Conservation (phyloP, 805 yeast species). For the Starmerella khaoyaiensis region DNA sequence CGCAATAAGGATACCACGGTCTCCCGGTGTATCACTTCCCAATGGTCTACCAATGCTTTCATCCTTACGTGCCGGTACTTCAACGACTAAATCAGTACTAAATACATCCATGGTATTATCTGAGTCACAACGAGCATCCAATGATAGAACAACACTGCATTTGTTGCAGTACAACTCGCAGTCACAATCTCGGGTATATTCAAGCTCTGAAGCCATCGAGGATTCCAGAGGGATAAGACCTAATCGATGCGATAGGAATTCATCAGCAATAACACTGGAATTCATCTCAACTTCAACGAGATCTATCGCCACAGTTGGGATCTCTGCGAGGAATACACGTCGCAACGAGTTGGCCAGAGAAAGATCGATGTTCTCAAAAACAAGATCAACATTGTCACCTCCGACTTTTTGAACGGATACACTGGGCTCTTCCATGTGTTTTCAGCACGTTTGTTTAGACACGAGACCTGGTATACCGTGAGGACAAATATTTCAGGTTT, state of each 20-base stretch:
- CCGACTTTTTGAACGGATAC: conserved; percentile 81
- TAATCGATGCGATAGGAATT: conserved; percentile 83
- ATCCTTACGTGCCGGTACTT: conserved; percentile 30
- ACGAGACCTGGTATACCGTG: no score
- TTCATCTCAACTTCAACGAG: conserved; percentile 86
- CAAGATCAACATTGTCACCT: conserved; percentile 79
- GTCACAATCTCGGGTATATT: conserved; percentile 89
- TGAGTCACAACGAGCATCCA: conserved; percentile 79
- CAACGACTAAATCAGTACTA: conserved; percentile 59
- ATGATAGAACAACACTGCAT: conserved; percentile 77
- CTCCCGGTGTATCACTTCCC: conserved; percentile 49
- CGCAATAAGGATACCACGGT: conserved; percentile 70
- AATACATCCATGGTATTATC: conserved; percentile 84
- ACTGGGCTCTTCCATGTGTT: conserved; percentile 39
- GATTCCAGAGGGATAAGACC: conserved; percentile 86
- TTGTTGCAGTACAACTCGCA: conserved; percentile 95
- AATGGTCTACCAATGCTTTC: conserved; percentile 67
- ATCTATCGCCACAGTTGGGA: conserved; percentile 95
- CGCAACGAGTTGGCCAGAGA: conserved; percentile 86
- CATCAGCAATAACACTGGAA: conserved; percentile 93
- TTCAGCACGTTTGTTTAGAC: no score
- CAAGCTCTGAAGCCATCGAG: conserved; percentile 66
- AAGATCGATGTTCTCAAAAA: conserved; percentile 72
- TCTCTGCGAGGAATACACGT: conserved; percentile 87
- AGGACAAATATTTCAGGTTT: no score